Percentiles rank a stretch among this genome's conserved stretches.
Conservation (phyloP, 2,329 filamentous ascomycete genomes). For the Penicillium sp. region DNA sequence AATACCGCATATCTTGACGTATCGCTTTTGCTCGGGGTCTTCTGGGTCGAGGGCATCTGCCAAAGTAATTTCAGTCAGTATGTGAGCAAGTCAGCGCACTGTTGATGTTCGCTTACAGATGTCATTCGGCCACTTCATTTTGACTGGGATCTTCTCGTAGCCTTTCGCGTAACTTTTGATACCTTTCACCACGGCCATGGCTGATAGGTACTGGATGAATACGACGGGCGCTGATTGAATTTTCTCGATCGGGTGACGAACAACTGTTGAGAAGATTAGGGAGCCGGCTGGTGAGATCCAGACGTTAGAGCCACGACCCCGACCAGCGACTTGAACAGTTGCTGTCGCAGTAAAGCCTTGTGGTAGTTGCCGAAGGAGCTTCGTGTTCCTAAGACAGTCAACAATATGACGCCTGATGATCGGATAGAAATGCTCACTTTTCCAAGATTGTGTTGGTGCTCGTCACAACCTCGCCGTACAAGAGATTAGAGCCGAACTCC, state of each 20-base stretch:
- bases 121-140: slow-evolving; percentile 97
- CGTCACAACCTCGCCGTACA: slow-evolving; percentile 90
- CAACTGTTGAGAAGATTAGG: slow-evolving; percentile 81
- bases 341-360: slow-evolving; percentile 85
- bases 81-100: neutral
- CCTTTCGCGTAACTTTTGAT: slow-evolving; percentile 74
- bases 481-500: slow-evolving; percentile 70
- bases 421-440: slow-evolving; percentile 55
- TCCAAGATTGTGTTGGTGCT: slow-evolving; percentile 92
- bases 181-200: slow-evolving; percentile 80
- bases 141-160: slow-evolving; percentile 73
- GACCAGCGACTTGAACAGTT: slow-evolving; percentile 80
- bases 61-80: neutral
- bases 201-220: slow-evolving; percentile 90
- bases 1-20: slow-evolving; percentile 91
- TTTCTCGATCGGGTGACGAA: slow-evolving; percentile 76
- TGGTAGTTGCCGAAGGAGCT: slow-evolving; percentile 71
- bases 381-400: slow-evolving; percentile 62
- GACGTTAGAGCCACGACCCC: slow-evolving; percentile 86
- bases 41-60: slow-evolving; percentile 64
- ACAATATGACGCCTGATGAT: neutral
- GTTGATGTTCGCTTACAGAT: slow-evolving; percentile 59
- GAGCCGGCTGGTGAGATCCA: slow-evolving; percentile 89
- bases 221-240: slow-evolving; percentile 74
- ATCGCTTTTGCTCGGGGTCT: slow-evolving; percentile 50